Base-by-base conservation (phyloP, 495 filamentous ascomycete species). In the Talaromyces adpressus region DNA sequence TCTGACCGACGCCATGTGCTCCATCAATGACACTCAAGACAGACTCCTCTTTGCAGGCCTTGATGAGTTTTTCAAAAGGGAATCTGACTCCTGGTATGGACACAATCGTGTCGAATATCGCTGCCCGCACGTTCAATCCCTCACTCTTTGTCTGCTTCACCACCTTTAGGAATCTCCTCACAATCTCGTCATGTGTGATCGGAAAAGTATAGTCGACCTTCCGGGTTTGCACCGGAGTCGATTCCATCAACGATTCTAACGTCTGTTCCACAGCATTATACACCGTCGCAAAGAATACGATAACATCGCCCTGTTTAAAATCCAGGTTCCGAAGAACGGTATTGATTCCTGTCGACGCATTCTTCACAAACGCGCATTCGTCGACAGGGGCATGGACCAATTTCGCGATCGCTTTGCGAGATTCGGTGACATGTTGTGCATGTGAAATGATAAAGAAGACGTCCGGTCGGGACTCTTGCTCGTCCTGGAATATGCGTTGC, bases 1-100 rank as follows among this genome's bases (percentile, higher is more conserved):
- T 81, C 61, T 92, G 87, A 1, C 93, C 93, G 34, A 96, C 76
- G 4, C 89, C 89, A 70, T 96, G 92, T 4, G 91, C 92, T 3
- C 80, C 92, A 68, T 96, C 92, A n/a, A 96, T 75, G 22, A 87
- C 70, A 66, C 81, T 84, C 68, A 86, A 72, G 0, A 94, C 77
- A 0, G 82, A 85, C 22, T 85, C 73, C 60, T 84, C 80, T n/a
- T 78, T 79, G 68, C 92, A 93, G 0, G 85, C 79, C 0, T 71
- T 72, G 2, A 81, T 81, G 0, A 96, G 71, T 0, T 67, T 65
- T 69, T 93, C 89, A 72, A 91, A 96, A 1, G 93, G 93, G 66
- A 95, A 85, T 2, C 89, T 74, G 0, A 94, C 73, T 3, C 92
- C 92, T 0, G 93, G 93, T 47, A 88, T 72, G 25, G 85, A 89